A percentile compares a stretch with the other conserved stretches of the same genome.
Evolutionary conservation across 495 filamentous ascomycete genomes (phyloP).

Genomic region (Halenospora varia): DNA sequence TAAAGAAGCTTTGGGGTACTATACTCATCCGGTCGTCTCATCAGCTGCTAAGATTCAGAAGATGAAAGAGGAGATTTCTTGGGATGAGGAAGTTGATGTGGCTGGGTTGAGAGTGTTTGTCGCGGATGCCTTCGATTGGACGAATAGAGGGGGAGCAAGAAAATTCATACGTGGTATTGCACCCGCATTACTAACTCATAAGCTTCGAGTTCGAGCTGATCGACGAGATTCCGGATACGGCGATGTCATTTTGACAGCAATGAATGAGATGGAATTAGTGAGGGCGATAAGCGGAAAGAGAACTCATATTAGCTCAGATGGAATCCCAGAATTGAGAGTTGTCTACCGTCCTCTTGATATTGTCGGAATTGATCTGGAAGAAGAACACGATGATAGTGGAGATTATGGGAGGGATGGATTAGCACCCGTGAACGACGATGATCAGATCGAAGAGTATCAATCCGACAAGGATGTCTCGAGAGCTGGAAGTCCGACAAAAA

Average conservation of each 20-base stretch:
- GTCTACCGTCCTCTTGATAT: constrained; percentile 73
- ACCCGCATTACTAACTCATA: constrained; percentile 67
- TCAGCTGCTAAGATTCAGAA: constrained; percentile 50
- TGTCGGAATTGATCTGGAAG: constrained; percentile 68
- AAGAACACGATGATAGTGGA: constrained; percentile 58
- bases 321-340: constrained; percentile 68
- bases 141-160: constrained; percentile 66
- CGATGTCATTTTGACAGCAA: constrained; percentile 37
- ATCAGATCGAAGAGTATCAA: constrained; percentile 45
- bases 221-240: constrained; percentile 22
- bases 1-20: constrained; percentile 72
- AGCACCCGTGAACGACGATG: constrained; percentile 47
- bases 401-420: constrained; percentile 44
- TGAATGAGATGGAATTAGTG: constrained; percentile 47
- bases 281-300: constrained; percentile 61
- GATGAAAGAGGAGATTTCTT: constrained; percentile 52
- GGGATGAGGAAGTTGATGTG: constrained; percentile 64
- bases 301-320: constrained; percentile 69
- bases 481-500: constrained; percentile 40
- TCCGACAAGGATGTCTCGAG: constrained; percentile 38
- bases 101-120: constrained; percentile 66
- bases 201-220: constrained; percentile 44
- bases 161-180: constrained; percentile 83
- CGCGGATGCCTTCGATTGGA: constrained; percentile 82
- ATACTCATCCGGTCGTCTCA: constrained; percentile 81